Conservation (phyloP, 352 stramenopile species). For the Globisporangium parvum region DNA sequence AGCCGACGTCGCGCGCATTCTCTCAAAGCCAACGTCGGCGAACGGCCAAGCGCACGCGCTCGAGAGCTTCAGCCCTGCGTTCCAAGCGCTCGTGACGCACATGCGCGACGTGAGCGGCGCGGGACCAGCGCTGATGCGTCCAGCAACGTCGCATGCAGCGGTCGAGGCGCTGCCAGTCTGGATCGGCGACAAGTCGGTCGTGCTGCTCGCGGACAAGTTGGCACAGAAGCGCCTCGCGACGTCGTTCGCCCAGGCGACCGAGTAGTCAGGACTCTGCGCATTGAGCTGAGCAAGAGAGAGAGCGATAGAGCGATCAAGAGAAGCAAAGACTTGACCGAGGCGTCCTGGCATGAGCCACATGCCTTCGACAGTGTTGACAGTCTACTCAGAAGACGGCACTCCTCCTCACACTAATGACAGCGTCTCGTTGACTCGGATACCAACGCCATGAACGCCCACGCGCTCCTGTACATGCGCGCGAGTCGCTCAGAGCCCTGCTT, state of each 20-base stretch:
- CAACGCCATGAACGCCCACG: background rate
- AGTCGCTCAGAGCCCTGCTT: constrained; percentile 1
- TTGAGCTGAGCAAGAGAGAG: too few relatives aligned
- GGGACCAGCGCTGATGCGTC: constrained; percentile 37
- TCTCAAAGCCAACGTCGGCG: constrained; percentile 11
- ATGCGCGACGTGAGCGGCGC: constrained; percentile 31
- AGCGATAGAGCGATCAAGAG: background rate
- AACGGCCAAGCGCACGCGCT: constrained; percentile 23
- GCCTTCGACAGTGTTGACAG: background rate
- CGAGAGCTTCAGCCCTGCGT: constrained; percentile 23
- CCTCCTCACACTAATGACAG: background rate
- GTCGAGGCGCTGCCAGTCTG: constrained; percentile 41
- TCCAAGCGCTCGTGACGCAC: constrained; percentile 23
- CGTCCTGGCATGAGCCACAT: too few relatives aligned
- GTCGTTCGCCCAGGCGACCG: background rate
- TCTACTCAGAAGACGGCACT: background rate
- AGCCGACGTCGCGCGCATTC: constrained; percentile 20
- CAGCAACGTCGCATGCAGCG: constrained; percentile 7
- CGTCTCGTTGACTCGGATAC: background rate
- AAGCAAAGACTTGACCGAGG: too few relatives aligned
- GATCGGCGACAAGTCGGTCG: constrained; percentile 48
- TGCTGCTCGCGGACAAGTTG: constrained; percentile 46
- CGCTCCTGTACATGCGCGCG: too few relatives aligned
- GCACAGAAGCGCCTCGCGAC: constrained; percentile 35
- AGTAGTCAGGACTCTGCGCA: too few relatives aligned